phyloP scores from a whole-genome alignment of 257 asterid species.

The Solanum neorickii region DNA sequence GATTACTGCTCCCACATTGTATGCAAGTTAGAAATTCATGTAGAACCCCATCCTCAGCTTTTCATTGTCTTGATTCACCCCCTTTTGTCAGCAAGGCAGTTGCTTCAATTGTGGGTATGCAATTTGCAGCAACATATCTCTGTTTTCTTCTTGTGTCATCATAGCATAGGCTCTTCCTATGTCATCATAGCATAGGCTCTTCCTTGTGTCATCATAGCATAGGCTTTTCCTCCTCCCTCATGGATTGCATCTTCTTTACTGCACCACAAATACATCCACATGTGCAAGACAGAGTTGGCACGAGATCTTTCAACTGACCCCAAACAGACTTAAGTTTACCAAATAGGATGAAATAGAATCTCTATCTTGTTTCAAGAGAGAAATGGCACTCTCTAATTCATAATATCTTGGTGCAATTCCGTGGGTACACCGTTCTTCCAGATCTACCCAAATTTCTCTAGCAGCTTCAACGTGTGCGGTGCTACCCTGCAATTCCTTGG shows the following conservation, averaged over 20 bases:
- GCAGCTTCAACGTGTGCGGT: neutral
- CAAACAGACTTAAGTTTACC: neutral
- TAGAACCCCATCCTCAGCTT: too few species aligned
- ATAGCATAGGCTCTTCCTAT: neutral
- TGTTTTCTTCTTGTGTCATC: neutral
- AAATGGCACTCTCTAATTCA: neutral
- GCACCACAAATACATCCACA: neutral
- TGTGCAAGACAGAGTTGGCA: neutral
- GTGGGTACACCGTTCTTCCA: neutral
- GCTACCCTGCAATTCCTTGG: neutral
- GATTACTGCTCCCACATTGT: neutral
- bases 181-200: neutral
- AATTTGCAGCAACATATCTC: neutral
- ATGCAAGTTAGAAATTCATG: neutral
- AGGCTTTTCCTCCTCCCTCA: neutral
- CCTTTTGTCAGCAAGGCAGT: neutral
- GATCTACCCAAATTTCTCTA: neutral
- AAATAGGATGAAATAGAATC: neutral
- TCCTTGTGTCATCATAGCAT: too few species aligned
- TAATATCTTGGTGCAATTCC: neutral
- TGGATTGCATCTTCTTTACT: neutral
- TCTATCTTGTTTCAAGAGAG: neutral
- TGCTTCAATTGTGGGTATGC: neutral
- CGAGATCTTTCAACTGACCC: too few species aligned
- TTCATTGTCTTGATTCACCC: neutral